A percentile compares a stretch with the other conserved stretches of the same genome.
Conservation (phyloP, 108 stramenopile genomes). For the Parietichytrium sp. region DNA sequence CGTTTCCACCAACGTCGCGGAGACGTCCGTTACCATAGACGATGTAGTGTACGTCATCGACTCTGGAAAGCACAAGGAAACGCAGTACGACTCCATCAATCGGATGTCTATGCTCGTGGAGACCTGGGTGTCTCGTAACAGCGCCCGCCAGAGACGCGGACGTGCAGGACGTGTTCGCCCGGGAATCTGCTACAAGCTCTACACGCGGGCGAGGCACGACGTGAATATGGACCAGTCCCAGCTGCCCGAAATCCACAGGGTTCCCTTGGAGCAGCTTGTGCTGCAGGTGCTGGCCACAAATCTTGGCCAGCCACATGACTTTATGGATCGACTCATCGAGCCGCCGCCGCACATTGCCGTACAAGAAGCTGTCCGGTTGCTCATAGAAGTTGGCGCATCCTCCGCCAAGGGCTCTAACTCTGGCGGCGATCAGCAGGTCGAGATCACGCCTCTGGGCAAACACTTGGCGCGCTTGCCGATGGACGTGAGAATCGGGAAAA, state of each 20-base stretch:
- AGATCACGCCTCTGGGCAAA: slow-evolving; percentile 60
- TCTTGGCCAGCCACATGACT: slow-evolving; percentile 51
- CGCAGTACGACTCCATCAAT: slow-evolving; percentile 79
- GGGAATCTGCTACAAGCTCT: slow-evolving; percentile 84
- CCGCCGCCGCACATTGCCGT: slow-evolving; percentile 45
- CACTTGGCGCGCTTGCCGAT: slow-evolving; percentile 56
- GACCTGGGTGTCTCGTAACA: slow-evolving; percentile 80
- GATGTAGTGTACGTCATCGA: slow-evolving; percentile 93
- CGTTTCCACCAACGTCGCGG: slow-evolving; percentile 94
- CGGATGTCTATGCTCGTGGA: slow-evolving; percentile 77
- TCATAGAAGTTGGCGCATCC: slow-evolving; percentile 39
- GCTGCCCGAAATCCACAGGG: slow-evolving; percentile 60
- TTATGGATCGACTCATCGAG: slow-evolving; percentile 39
- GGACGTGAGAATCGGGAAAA: slow-evolving; percentile 63
- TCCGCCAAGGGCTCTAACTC: neutral
- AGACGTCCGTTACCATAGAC: slow-evolving; percentile 89
- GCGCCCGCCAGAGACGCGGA: slow-evolving; percentile 82
- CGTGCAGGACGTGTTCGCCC: slow-evolving; percentile 83
- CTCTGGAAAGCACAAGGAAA: slow-evolving; percentile 85
- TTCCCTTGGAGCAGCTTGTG: slow-evolving; percentile 59
- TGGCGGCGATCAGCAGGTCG: neutral
- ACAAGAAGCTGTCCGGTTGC: slow-evolving; percentile 17
- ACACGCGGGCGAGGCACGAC: slow-evolving; percentile 64
- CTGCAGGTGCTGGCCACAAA: slow-evolving; percentile 45
- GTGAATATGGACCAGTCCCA: slow-evolving; percentile 49